Conservation (phyloP, 2,329 filamentous ascomycete species). For the Fusarium brevicatenulatum region DNA sequence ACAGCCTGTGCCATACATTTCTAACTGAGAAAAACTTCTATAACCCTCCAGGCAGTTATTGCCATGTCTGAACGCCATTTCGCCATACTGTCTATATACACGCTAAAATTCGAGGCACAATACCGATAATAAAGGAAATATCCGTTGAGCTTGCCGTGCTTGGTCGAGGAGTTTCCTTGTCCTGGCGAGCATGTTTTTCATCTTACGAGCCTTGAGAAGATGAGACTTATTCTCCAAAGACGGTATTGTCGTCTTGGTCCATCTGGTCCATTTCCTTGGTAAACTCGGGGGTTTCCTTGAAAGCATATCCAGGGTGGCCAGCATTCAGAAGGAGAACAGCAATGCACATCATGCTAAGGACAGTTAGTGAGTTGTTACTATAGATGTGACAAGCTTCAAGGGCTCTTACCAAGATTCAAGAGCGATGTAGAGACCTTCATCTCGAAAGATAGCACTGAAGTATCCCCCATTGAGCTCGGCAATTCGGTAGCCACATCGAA, state of each 20-base stretch:
- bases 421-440: conserved; percentile 40
- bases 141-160: neutral
- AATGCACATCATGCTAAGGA: conserved; percentile 37
- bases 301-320: conserved; percentile 37
- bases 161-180: neutral
- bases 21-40: neutral
- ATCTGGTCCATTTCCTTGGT: conserved; percentile 8
- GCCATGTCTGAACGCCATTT: conserved; percentile 12
- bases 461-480: conserved; percentile 68
- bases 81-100: conserved; percentile 8
- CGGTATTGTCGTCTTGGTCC: neutral
- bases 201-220: neutral
- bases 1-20: neutral
- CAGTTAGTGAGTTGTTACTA: conserved; percentile 5
- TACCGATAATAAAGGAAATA: neutral
- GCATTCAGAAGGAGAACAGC: conserved; percentile 36
- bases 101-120: neutral
- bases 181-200: neutral
- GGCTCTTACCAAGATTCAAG: conserved; percentile 40
- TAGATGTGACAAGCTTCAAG: neutral
- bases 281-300: conserved; percentile 1
- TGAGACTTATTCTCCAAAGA: neutral
- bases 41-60: neutral
- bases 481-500: conserved; percentile 67
- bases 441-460: conserved; percentile 43